A percentile compares a stretch with the other conserved stretches of the same genome.
Evolutionary conservation across 1,284 basidiomycete species (phyloP).

Genomic region (Sanghuangporus baumii): DNA sequence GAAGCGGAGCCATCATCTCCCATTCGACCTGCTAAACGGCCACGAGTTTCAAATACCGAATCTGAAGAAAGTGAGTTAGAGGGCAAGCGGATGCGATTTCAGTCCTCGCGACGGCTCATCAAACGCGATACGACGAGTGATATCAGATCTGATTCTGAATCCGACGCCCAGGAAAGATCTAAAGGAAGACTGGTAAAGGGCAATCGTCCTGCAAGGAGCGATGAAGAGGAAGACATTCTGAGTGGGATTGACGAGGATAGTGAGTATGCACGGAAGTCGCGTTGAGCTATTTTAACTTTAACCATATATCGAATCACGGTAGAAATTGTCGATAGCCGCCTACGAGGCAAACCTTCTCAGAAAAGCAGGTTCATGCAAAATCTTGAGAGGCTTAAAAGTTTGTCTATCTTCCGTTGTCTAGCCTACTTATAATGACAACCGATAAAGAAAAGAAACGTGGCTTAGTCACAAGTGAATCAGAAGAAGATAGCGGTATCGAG

Average conservation of each 20-base stretch:
- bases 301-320: not conserved
- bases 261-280: slow-evolving; percentile 21
- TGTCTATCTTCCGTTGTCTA: slow-evolving; percentile 19
- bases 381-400: slow-evolving; percentile 60
- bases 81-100: not conserved
- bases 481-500: slow-evolving; percentile 29
- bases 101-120: not conserved
- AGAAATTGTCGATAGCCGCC: slow-evolving; percentile 61
- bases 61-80: slow-evolving; percentile 10
- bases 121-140: not conserved
- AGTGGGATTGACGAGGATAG: slow-evolving; percentile 58
- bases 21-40: slow-evolving; percentile 2
- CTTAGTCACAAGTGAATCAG: slow-evolving; percentile 33
- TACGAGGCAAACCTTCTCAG: slow-evolving; percentile 52
- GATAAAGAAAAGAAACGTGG: slow-evolving; percentile 42
- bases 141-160: slow-evolving; percentile 8
- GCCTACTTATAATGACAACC: slow-evolving; percentile 8
- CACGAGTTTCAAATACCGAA: slow-evolving; percentile 13
- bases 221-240: slow-evolving; percentile 43
- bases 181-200: slow-evolving; percentile 36
- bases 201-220: slow-evolving; percentile 38
- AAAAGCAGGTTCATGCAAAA: slow-evolving; percentile 56
- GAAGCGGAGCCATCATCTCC: slow-evolving; percentile 1
- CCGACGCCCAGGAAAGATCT: slow-evolving; percentile 4
- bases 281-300: not conserved